These are phyloP conservation scores for Nemania bipapillata DNA, from an alignment of 2,329 filamentous ascomycete species.

Conservation along the genomic window DNA sequence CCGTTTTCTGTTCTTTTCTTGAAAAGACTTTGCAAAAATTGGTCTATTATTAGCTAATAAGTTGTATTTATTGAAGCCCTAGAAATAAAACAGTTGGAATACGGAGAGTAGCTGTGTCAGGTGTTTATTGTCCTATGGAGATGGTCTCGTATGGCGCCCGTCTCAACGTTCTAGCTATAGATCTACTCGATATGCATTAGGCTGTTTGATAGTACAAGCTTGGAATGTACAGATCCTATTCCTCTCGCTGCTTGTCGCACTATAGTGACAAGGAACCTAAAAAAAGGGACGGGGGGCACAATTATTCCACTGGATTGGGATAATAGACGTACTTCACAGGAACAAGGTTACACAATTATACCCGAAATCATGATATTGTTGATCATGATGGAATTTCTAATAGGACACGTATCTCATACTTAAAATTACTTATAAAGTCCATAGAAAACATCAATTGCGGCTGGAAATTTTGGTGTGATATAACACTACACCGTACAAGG, in stretches of 20 bases:
- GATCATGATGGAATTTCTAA: too few species aligned
- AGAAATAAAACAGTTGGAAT: neutral
- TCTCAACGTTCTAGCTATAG: too few species aligned
- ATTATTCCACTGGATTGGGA: constrained; percentile 1
- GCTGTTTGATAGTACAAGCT: constrained; percentile 27
- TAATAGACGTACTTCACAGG: neutral
- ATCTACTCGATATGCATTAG: too few species aligned
- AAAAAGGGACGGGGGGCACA: neutral
- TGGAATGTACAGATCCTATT: neutral
- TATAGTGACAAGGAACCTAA: constrained; percentile 2
- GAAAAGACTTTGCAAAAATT: constrained; percentile 12
- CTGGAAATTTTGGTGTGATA: too few species aligned
- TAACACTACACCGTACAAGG: too few species aligned
- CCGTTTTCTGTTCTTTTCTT: neutral
- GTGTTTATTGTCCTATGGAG: constrained; percentile 1
- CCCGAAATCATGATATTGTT: constrained; percentile 3
- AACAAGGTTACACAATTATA: constrained; percentile 16
- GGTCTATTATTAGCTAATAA: constrained; percentile 23
- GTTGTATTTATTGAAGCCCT: constrained; percentile 1
- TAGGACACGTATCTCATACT: neutral
- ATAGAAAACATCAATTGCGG: neutral
- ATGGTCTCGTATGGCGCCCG: neutral
- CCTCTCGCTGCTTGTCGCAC: constrained; percentile 1
- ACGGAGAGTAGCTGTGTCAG: constrained; percentile 9
- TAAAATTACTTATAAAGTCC: neutral